Base-by-base conservation (phyloP, 345 rosid genomes). In the Atalantia buxifolia region DNA sequence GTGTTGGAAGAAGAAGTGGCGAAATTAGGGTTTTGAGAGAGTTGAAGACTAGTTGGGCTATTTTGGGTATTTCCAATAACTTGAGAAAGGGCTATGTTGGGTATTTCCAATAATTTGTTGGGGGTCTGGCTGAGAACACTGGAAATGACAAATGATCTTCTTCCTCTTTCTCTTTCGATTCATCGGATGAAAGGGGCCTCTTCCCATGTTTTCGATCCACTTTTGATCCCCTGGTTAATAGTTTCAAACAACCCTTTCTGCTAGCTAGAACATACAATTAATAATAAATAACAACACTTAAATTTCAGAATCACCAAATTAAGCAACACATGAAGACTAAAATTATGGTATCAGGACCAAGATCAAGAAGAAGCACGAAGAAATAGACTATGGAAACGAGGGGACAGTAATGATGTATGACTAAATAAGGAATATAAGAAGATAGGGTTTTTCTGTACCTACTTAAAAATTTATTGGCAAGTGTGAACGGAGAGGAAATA, bases 71-170 rank as follows among this genome's bases (percentile, higher is more conserved):
- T 87, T 57, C 88, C 89, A 38, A 92, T 90, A 21, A 92, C 94
- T 76, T 92, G 92, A 83, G 92, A 31, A 42, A 92, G 86, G 70
- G 94, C 97, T n/a, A n/a, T n/a, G n/a, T n/a, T n/a, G n/a, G n/a
- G n/a, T n/a, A n/a, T n/a, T n/a, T n/a, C n/a, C n/a, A n/a, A n/a
- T n/a, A n/a, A n/a, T n/a, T n/a, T 84, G 91, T 78, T 92, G 92
- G 59, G n/a, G 97, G 91, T 82, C 92, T 81, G 61, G 89, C 85
- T n/a, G 91, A 88, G 82, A 82, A 91, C 36, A 83, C 70, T 0
- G 94, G 92, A 74, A 92, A 90, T 45, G 50, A 45, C 36, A 80
- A 66, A 77, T 72, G 30, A 63, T 90, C 85, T 76, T 85, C 86
- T 73, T n/a, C 86, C 81, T 83, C 82, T 80, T 85, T 83, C 79